phyloP scores from a whole-genome alignment of 176 grass and related monocot genomes.

The Thinopyrum elongatum region DNA sequence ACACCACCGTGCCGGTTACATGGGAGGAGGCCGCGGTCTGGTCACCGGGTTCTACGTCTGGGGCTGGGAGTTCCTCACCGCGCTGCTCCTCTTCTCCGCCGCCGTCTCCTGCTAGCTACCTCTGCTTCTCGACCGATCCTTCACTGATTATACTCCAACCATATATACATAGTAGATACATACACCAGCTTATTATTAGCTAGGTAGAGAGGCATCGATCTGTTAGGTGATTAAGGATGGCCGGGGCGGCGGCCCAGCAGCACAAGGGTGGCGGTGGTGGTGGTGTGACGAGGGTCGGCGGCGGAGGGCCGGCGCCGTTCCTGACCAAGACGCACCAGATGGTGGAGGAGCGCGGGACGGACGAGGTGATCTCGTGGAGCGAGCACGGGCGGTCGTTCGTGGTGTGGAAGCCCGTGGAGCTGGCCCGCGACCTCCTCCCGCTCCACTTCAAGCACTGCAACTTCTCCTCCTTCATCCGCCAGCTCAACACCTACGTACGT shows the following conservation, averaged over 20 bases:
- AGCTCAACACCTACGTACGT: slow-evolving; percentile 96
- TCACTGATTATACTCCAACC: background rate
- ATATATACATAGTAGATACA: background rate
- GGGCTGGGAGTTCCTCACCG: slow-evolving; percentile 94
- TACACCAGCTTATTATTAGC: background rate
- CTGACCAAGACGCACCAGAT: slow-evolving; percentile 80
- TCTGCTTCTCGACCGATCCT: background rate
- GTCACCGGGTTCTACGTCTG: slow-evolving; percentile 91
- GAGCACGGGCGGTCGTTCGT: slow-evolving; percentile 74
- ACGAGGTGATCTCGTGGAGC: slow-evolving; percentile 91
- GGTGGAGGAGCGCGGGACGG: slow-evolving; percentile 70
- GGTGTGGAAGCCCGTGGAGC: slow-evolving; percentile 93
- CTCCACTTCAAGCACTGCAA: slow-evolving; percentile 98
- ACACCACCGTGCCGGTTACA: slow-evolving; percentile 29
- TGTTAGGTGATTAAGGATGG: background rate
- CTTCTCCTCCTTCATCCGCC: slow-evolving; percentile 95
- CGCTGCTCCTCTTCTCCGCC: slow-evolving; percentile 82
- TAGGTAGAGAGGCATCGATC: background rate
- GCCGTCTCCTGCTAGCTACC: slow-evolving; percentile 5
- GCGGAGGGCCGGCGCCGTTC: slow-evolving; percentile 72
- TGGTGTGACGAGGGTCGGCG: background rate
- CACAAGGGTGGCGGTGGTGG: background rate
- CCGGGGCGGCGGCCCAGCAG: background rate
- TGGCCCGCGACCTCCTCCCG: slow-evolving; percentile 84
- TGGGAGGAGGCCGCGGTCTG: slow-evolving; percentile 50